Conservation (phyloP, 2,329 filamentous ascomycete genomes). For the Lasiodiplodia gonubiensis region DNA sequence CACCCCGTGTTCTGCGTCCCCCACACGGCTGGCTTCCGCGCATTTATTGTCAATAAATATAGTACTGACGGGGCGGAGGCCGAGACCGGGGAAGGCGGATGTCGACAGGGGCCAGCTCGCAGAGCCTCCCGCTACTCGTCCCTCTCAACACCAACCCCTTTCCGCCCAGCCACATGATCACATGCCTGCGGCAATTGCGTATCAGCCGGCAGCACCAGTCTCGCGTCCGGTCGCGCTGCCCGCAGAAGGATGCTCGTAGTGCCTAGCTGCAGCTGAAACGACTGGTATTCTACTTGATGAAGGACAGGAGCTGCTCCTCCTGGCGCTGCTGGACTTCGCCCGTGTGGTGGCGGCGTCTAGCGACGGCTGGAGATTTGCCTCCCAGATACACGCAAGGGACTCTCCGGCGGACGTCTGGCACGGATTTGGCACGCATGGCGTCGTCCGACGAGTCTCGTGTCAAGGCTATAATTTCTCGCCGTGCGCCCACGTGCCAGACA, state of each 20-base stretch:
- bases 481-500: constrained; percentile 21
- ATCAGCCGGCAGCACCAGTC: not conserved
- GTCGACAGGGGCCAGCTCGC: constrained; percentile 8
- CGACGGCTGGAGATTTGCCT: constrained; percentile 6
- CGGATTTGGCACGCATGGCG: constrained; percentile 1
- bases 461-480: not conserved
- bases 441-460: constrained; percentile 11
- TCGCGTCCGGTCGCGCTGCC: not conserved
- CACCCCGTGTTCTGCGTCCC: constrained; percentile 1
- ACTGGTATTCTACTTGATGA: not conserved
- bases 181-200: not conserved
- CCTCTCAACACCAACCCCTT: constrained; percentile 23
- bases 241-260: constrained; percentile 4
- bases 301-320: not conserved
- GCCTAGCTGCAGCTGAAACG: not conserved
- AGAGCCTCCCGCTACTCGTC: constrained; percentile 13
- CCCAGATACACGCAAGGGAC: constrained; percentile 6
- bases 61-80: constrained; percentile 10
- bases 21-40: constrained; percentile 15
- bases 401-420: constrained; percentile 5
- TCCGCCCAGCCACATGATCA: constrained; percentile 18
- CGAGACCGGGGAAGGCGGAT: constrained; percentile 28
- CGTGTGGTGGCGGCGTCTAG: constrained; percentile 6
- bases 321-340: not conserved
- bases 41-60: constrained; percentile 28